Percentiles rank a stretch among this genome's conserved stretches.
These are phyloP conservation scores for Russula lepida DNA, from an alignment of 768 basidiomycete species.

Conservation along the genomic window DNA sequence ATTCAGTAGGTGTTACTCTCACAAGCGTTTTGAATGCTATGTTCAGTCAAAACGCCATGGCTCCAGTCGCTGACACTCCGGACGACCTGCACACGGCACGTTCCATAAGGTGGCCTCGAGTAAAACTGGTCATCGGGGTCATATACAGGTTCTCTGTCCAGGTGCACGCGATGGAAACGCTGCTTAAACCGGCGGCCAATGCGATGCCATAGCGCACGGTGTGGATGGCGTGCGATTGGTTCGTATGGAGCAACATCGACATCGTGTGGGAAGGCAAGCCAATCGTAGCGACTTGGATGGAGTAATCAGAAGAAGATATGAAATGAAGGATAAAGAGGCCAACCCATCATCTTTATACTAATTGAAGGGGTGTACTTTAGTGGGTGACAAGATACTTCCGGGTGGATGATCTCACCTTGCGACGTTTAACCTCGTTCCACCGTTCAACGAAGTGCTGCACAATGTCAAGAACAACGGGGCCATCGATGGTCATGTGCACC, in stretches of 20 bases:
- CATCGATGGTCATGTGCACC: conserved; percentile 80
- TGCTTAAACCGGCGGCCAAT: conserved; percentile 25
- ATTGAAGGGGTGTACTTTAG: neutral
- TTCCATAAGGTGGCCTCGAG: conserved; percentile 37
- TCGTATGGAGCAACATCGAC: conserved; percentile 54
- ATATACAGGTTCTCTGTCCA: conserved; percentile 26
- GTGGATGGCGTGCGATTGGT: conserved; percentile 63
- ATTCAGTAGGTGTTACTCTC: conserved; percentile 27
- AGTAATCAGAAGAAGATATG: neutral
- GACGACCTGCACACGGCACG: conserved; percentile 69
- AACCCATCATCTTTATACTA: conserved; percentile 39
- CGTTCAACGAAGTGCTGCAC: conserved; percentile 89
- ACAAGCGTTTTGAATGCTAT: conserved; percentile 93
- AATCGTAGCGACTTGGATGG: conserved; percentile 39
- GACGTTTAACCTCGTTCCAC: conserved; percentile 85
- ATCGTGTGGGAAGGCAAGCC: conserved; percentile 78
- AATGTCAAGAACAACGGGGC: conserved; percentile 80
- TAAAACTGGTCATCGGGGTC: conserved; percentile 33
- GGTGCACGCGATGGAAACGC: conserved; percentile 26
- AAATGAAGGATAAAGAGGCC: conserved; percentile 22
- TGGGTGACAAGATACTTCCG: neutral
- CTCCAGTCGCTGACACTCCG: conserved; percentile 91
- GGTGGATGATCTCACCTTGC: conserved; percentile 42
- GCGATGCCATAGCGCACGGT: conserved; percentile 50
- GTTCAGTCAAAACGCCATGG: conserved; percentile 83